A percentile compares a stretch with the other conserved stretches of the same genome.
phyloP scores from a whole-genome alignment of 306 rosid genomes.

The Lathyrus aphaca region DNA sequence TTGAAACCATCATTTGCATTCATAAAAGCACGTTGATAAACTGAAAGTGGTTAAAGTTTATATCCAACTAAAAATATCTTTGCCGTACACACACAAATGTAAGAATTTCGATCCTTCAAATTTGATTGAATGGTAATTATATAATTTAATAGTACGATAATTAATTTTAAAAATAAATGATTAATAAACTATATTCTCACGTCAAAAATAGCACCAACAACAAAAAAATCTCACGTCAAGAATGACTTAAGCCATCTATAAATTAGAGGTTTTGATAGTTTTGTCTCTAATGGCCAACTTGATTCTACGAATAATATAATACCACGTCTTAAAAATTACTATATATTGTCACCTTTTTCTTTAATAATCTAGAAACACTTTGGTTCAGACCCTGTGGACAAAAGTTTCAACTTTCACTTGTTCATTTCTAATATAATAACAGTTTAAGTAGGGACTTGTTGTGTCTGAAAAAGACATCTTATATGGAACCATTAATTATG shows the following conservation, averaged over 20 bases:
- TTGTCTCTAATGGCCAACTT: conserved; percentile 53
- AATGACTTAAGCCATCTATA: conserved; percentile 12
- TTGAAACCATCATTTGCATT: too few relatives aligned
- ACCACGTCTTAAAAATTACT: conserved; percentile 53
- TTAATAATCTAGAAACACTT: conserved; percentile 68
- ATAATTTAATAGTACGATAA: too few relatives aligned
- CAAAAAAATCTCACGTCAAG: neutral
- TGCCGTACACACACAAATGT: too few relatives aligned
- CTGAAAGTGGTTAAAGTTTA: too few relatives aligned
- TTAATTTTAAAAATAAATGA: too few relatives aligned
- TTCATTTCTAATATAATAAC: conserved; percentile 42
- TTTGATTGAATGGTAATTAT: too few relatives aligned
- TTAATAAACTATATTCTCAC: too few relatives aligned
- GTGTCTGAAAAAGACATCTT: conserved; percentile 8
- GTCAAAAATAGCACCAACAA: neutral
- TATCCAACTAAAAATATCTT: too few relatives aligned
- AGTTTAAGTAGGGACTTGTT: conserved; percentile 39
- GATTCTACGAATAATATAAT: conserved; percentile 38
- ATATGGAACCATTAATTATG: conserved; percentile 60
- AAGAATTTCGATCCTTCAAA: too few relatives aligned
- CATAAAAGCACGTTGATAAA: too few relatives aligned
- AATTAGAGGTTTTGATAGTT: conserved; percentile 11
- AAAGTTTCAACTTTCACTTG: conserved; percentile 46
- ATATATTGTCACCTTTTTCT: conserved; percentile 43
- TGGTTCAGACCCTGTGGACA: conserved; percentile 87